Evolutionary conservation across 2,329 filamentous ascomycete species (phyloP), one percentile per base, ranked within the genome.

Genomic region (Microthyrium microscopicum): DNA sequence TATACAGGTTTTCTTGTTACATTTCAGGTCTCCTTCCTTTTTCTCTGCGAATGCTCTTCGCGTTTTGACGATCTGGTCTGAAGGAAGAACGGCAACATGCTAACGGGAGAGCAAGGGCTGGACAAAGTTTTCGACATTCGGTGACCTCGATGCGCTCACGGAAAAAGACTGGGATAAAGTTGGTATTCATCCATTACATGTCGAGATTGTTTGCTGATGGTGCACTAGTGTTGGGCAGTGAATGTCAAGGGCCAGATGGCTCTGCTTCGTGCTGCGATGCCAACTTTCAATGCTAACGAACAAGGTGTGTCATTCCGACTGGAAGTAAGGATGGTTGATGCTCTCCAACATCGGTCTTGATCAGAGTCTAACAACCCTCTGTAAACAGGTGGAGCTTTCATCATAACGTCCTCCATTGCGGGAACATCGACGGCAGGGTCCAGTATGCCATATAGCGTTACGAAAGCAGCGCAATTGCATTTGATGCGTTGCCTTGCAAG

Each of bases 401-500:
- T 77, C 34, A 67, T 76, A 33, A 77, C 73, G 2, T 68, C 69
- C 4, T 73, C 68, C 3, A 62, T 70, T 38, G 73, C 73, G 2
- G 68, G 36, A n/a, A 26, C 17, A 20, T 36, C 36, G 20, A 6
- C 66, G 33, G 50, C 48, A 33, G 70, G 70, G 4, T 69, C 64
- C 42, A 67, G 63, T 26, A 66, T 74, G 74, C 70, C 81, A 3
- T 89, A 89, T 46, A 63, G 73, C 1, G 75, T 85, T 13, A 79
- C 77, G 24, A 89, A 89, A 50, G 69, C 80, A 1, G 81, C 81
- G 8, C 67, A 69, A 37, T 54, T 79, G 34, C 75, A 79, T 51
- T 52, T 78, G 29, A 72, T 73, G 57, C 74, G 73, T 46, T 69
- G 70, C 38, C 53, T 79, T 26, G 74, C 74, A 3, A 56, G 64